A percentile compares a stretch with the other conserved stretches of the same genome.
These are phyloP conservation scores for Arabidopsis hybrid DNA, from an alignment of 441 rosid species.

Conservation along the genomic window DNA sequence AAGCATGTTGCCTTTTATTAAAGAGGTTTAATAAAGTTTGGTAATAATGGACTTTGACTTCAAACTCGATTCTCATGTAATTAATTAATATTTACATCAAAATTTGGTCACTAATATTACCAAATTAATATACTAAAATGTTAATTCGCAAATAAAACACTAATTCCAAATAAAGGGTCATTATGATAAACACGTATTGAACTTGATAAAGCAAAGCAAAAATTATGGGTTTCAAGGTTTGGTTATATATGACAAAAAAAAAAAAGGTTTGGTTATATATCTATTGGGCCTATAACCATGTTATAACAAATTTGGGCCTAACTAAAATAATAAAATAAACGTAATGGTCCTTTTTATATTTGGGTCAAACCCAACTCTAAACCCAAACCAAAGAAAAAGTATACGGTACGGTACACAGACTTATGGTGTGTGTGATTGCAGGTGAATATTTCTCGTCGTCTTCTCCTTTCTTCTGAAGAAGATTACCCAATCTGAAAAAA, in stretches of 20 bases:
- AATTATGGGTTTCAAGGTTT: too few relatives aligned
- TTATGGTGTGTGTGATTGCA: slow-evolving; percentile 35
- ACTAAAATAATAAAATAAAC: neutral
- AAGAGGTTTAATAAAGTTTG: neutral
- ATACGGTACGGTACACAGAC: neutral
- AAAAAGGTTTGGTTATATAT: too few relatives aligned
- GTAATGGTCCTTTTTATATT: neutral
- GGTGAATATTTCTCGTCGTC: slow-evolving; percentile 30
- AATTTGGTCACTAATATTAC: too few relatives aligned
- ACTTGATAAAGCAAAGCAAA: too few relatives aligned
- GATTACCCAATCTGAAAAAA: slow-evolving; percentile 35
- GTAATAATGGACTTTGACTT: too few relatives aligned
- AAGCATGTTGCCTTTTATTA: neutral
- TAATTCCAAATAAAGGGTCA: too few relatives aligned
- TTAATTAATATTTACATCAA: too few relatives aligned
- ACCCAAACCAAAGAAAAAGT: neutral
- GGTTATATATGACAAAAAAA: too few relatives aligned
- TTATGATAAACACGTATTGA: too few relatives aligned
- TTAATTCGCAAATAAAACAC: too few relatives aligned
- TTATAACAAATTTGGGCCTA: neutral
- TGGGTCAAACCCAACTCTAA: slow-evolving; percentile 4
- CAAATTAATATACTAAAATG: too few relatives aligned
- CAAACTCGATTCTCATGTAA: too few relatives aligned
- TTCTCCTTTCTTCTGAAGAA: slow-evolving; percentile 30
- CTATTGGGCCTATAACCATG: slow-evolving; percentile 7